Evolutionary conservation across 345 rosid species (phyloP), one percentile per base, ranked within the genome.

Genomic region (Noccaea caerulescens): DNA sequence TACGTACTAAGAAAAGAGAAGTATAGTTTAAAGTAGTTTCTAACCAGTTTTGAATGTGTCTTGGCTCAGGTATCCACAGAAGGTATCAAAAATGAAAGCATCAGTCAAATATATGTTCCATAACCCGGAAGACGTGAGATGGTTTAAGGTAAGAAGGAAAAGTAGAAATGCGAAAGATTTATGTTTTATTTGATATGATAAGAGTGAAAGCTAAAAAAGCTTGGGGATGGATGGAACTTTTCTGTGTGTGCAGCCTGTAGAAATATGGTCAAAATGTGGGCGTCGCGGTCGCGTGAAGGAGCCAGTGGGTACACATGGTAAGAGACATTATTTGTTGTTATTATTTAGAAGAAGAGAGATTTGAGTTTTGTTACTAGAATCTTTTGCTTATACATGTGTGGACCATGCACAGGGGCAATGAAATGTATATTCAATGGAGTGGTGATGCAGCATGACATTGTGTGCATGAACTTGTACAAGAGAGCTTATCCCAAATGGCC

Each of bases 301-400:
- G 79, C 99, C 96, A 68, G 81, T 91, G 39, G 99, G 97, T 10
- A 91, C 97, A 67, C 96, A 94, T 63, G 96, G 99, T 91, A 87
- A 64, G 85, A 36, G 85, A 36, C 25, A 55, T 44, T 32, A 36
- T 30, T 20, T 20, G 23, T 20, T 34, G n/a, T 42, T 9, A 7
- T 50, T 33, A 20, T 44, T 34, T 2, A 2, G 30, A 2, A 54
- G 55, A 12, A 61, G 68, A 39, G 8, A 53, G 36, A 18, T 51
- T 3, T 10, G 10, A 70, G 11, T 47, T 10, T 59, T 42, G 68
- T 72, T 53, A 2, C 4, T 42, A 23, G 51, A 38, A 47, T 37
- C 18, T 55, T 44, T 44, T 11, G 33, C 43, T 47, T 37, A 47
- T 57, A 33, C 39, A 39, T 62, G 10, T 71, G 66, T 71, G 66